A percentile compares a stretch with the other conserved stretches of the same genome.
These are phyloP conservation scores for Arabidopsis hybrid DNA, from an alignment of 441 rosid species.

Conservation along the genomic window DNA sequence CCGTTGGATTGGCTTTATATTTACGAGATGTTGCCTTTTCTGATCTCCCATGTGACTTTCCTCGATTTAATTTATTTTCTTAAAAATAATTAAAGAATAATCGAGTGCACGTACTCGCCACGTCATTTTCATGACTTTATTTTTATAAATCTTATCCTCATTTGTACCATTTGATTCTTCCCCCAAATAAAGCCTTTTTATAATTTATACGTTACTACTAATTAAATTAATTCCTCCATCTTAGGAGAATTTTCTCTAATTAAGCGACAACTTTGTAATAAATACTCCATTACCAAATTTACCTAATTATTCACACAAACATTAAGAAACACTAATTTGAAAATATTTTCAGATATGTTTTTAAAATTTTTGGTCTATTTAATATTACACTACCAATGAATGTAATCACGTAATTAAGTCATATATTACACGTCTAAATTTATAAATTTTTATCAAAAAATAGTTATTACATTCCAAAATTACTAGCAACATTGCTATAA, in stretches of 20 bases:
- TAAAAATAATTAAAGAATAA: slow-evolving; percentile 24
- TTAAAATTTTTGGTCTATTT: neutral
- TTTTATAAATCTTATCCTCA: slow-evolving; percentile 33
- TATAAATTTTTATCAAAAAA: neutral
- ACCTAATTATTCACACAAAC: too few relatives aligned
- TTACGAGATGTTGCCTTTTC: slow-evolving; percentile 4
- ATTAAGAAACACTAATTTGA: too few relatives aligned
- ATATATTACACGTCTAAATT: neutral
- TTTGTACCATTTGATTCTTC: slow-evolving; percentile 32
- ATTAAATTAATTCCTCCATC: slow-evolving; percentile 8
- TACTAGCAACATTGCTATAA: neutral
- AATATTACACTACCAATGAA: neutral
- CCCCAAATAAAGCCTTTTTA: slow-evolving; percentile 1
- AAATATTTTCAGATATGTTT: neutral
- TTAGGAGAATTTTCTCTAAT: slow-evolving; percentile 1
- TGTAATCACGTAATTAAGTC: neutral
- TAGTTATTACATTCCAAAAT: neutral
- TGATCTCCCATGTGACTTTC: slow-evolving; percentile 36
- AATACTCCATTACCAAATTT: neutral
- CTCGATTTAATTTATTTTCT: slow-evolving; percentile 26
- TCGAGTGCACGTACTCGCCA: slow-evolving; percentile 45
- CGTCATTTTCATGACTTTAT: slow-evolving; percentile 43
- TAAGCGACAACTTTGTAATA: slow-evolving; percentile 3
- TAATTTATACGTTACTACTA: neutral
- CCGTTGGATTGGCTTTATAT: slow-evolving; percentile 35